These are phyloP conservation scores for Candolleomyces efflorescens DNA, from an alignment of 768 basidiomycete genomes.

Conservation along the genomic window DNA sequence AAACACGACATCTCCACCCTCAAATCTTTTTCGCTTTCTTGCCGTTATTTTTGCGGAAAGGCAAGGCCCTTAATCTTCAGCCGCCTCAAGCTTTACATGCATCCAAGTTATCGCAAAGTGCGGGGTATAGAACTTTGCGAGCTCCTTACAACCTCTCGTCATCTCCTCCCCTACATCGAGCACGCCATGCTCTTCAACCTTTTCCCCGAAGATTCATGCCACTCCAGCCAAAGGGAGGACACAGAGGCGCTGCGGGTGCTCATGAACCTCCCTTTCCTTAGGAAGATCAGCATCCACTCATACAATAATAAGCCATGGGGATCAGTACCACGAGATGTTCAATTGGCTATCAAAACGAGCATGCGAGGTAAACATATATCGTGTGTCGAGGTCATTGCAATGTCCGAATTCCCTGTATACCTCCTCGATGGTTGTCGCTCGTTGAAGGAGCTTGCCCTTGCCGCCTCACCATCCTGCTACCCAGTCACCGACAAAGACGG, in stretches of 20 bases:
- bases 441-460: conserved; percentile 2
- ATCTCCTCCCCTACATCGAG: conserved; percentile 4
- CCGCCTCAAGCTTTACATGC: background rate
- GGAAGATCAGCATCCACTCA: background rate
- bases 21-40: conserved; percentile 3
- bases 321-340: background rate
- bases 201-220: background rate
- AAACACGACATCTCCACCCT: background rate
- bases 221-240: background rate
- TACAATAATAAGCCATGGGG: background rate
- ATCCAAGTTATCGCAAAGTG: too few relatives aligned
- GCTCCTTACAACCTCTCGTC: background rate
- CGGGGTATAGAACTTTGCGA: background rate
- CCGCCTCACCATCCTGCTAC: background rate
- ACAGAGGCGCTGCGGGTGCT: conserved; percentile 1
- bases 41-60: background rate
- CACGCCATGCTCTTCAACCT: conserved; percentile 1
- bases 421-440: conserved; percentile 6
- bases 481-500: background rate
- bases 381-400: background rate
- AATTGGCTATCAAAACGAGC: conserved; percentile 1
- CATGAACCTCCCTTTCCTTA: background rate
- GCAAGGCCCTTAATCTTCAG: background rate
- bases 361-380: background rate
- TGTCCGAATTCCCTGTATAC: conserved; percentile 6